Conservation (phyloP, 2,329 filamentous ascomycete species). For the Pleoardoris graminearum region DNA sequence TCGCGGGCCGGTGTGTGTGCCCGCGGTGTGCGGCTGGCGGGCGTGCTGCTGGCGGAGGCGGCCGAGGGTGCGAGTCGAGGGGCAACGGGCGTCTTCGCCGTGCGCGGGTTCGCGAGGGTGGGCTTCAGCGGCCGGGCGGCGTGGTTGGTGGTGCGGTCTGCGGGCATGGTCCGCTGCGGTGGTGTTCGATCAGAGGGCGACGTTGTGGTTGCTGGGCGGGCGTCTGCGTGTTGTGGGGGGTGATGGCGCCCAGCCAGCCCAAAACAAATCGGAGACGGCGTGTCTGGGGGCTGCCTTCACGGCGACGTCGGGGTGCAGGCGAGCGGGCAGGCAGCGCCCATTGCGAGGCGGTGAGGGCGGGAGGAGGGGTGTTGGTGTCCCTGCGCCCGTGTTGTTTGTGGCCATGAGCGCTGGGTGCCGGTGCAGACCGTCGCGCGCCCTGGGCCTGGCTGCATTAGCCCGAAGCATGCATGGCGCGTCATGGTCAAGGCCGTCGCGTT, state of each 20-base stretch:
- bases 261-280: constrained; percentile 18
- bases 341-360: constrained; percentile 19
- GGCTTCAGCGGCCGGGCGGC: constrained; percentile 68
- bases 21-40: constrained; percentile 33
- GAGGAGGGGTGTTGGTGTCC: constrained; percentile 16
- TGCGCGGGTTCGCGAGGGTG: constrained; percentile 65
- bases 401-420: constrained; percentile 12
- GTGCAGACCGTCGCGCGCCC: constrained; percentile 4
- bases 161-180: constrained; percentile 40
- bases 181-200: constrained; percentile 20
- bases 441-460: constrained; percentile 16
- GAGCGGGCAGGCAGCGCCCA: constrained; percentile 18
- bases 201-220: constrained; percentile 32
- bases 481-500: constrained; percentile 11
- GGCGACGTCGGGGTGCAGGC: constrained; percentile 12
- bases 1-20: constrained; percentile 49
- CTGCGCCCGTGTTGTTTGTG: constrained; percentile 23
- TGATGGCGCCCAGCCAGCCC: constrained; percentile 2
- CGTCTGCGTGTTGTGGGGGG: constrained; percentile 21
- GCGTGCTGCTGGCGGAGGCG: constrained; percentile 36
- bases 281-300: neutral
- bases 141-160: constrained; percentile 50
- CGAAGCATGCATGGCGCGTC: constrained; percentile 24
- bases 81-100: constrained; percentile 59
- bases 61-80: constrained; percentile 58